Conservation (phyloP, 306 rosid genomes). For the Dalbergia oliveri region DNA sequence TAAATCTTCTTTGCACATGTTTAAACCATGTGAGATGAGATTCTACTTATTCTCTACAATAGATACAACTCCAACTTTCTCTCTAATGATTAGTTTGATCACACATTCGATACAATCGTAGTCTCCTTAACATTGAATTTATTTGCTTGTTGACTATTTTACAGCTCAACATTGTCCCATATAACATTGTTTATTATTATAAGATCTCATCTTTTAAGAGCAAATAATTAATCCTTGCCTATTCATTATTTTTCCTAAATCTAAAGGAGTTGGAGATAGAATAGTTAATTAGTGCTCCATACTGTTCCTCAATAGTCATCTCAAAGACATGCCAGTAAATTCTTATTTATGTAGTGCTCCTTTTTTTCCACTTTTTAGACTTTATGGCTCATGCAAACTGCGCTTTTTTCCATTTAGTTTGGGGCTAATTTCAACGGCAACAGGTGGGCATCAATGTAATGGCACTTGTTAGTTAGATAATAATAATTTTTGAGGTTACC, state of each 20-base stretch:
- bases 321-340: not conserved
- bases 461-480: constrained; percentile 9
- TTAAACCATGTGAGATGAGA: no score
- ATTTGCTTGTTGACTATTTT: no score
- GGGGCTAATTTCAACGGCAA: constrained; percentile 14
- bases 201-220: not conserved
- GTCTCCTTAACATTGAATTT: no score
- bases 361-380: constrained; percentile 23
- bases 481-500: not conserved
- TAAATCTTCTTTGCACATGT: no score
- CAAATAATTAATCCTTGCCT: no score
- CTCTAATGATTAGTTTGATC: no score
- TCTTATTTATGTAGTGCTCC: not conserved
- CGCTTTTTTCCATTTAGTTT: not conserved
- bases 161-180: no score
- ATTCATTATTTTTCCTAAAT: not conserved
- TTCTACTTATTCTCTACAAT: no score
- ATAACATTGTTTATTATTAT: no score
- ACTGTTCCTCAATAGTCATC: not conserved
- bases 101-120: no score
- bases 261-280: not conserved
- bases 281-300: not conserved
- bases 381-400: not conserved
- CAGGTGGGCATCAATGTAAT: not conserved
- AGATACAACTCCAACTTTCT: no score